A percentile compares a stretch with the other conserved stretches of the same genome.
phyloP scores from a whole-genome alignment of 2,329 filamentous ascomycete genomes.

The Pestalotiopsis sp. region DNA sequence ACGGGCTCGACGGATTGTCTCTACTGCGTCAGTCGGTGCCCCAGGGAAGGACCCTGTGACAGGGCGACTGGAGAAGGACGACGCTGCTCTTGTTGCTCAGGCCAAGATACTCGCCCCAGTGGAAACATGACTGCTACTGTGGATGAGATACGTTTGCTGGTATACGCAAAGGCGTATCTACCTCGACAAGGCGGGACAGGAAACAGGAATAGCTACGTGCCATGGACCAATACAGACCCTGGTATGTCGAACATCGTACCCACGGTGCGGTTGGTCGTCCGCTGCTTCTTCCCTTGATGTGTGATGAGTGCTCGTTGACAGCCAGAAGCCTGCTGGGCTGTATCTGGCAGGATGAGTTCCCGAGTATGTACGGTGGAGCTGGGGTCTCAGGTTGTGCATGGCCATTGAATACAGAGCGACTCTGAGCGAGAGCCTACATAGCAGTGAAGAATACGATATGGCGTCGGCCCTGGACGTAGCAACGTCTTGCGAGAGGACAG shows the following conservation, averaged over 20 bases:
- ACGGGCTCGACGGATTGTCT: slow-evolving; percentile 7
- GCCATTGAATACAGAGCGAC: neutral
- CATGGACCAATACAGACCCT: neutral
- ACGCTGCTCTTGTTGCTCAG: neutral
- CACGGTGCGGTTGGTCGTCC: neutral
- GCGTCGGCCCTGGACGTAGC: slow-evolving; percentile 2
- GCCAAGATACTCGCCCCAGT: neutral
- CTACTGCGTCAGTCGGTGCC: slow-evolving; percentile 19
- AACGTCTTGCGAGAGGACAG: neutral
- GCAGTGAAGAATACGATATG: neutral
- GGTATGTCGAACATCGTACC: neutral
- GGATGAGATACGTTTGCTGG: neutral
- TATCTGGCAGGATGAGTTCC: neutral
- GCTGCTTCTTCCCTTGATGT: neutral
- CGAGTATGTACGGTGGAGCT: neutral
- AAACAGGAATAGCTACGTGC: neutral
- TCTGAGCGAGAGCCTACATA: neutral
- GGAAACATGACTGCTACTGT: neutral
- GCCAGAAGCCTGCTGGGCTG: neutral
- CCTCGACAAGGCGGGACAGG: neutral
- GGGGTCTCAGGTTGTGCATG: neutral
- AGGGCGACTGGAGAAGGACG: slow-evolving; percentile 1
- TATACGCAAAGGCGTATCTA: neutral
- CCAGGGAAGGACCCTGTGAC: slow-evolving; percentile 10
- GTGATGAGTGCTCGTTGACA: neutral